Conservation (phyloP, 2,329 filamentous ascomycete species). For the Colletotrichum godetiae region DNA sequence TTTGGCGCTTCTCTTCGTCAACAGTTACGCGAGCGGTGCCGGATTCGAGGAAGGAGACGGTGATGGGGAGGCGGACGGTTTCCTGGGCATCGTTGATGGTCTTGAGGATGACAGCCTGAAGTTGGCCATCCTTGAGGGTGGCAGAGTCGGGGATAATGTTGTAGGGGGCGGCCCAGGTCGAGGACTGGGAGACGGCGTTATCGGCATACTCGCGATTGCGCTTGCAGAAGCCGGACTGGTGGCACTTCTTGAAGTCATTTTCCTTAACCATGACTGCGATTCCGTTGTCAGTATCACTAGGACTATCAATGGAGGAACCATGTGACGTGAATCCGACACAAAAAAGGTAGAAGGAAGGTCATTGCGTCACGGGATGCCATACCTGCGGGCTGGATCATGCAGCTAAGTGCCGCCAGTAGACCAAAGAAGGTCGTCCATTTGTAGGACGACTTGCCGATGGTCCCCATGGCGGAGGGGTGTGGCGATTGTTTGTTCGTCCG, state of each 20-base stretch:
- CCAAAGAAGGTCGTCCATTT: slow-evolving; percentile 75
- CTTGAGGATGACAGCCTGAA: slow-evolving; percentile 87
- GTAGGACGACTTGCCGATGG: slow-evolving; percentile 61
- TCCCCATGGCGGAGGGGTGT: slow-evolving; percentile 58
- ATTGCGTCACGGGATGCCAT: slow-evolving; percentile 44
- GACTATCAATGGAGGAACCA: background rate
- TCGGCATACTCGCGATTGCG: slow-evolving; percentile 93
- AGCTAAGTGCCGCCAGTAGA: slow-evolving; percentile 68
- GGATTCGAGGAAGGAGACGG: slow-evolving; percentile 88
- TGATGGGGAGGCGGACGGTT: slow-evolving; percentile 83
- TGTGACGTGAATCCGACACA: background rate
- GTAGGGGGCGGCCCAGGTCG: slow-evolving; percentile 85
- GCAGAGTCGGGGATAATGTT: slow-evolving; percentile 77
- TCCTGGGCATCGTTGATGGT: slow-evolving; percentile 73
- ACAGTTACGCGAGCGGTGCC: slow-evolving; percentile 88
- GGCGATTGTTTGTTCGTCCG: slow-evolving; percentile 6
- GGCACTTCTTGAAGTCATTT: slow-evolving; percentile 96
- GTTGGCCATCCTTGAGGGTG: slow-evolving; percentile 80
- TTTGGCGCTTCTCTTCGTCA: slow-evolving; percentile 90
- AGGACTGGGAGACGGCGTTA: slow-evolving; percentile 71
- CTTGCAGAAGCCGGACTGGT: slow-evolving; percentile 96
- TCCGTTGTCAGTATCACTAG: background rate
- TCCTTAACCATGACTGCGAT: slow-evolving; percentile 85
- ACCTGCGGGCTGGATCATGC: slow-evolving; percentile 74
- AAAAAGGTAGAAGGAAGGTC: background rate